Evolutionary conservation across 306 rosid species (phyloP).

Genomic region (Styphnolobium japonicum): DNA sequence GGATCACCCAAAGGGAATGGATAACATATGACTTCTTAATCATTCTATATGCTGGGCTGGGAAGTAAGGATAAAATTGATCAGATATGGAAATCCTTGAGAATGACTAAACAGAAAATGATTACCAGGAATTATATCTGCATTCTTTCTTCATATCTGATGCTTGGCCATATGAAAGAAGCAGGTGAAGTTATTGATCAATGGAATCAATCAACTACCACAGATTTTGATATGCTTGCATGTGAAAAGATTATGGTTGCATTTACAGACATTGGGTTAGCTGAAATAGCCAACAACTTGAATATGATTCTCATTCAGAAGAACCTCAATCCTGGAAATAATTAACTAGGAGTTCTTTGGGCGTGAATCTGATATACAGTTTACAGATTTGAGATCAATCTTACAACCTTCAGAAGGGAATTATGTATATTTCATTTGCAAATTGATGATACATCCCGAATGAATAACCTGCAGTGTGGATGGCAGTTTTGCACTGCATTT

Average conservation of each 20-base stretch:
- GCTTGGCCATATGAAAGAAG: conserved; percentile 68
- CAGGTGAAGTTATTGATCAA: conserved; percentile 68
- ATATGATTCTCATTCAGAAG: conserved; percentile 58
- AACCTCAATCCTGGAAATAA: conserved; percentile 35
- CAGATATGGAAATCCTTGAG: conserved; percentile 83
- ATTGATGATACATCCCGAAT: background rate
- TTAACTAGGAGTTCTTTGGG: conserved; percentile 11
- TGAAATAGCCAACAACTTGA: conserved; percentile 51
- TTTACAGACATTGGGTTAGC: conserved; percentile 55
- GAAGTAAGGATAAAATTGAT: conserved; percentile 68
- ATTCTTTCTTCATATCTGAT: conserved; percentile 76
- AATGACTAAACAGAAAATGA: conserved; percentile 83
- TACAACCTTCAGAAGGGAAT: conserved; percentile 12
- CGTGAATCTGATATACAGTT: background rate
- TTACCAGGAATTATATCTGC: conserved; percentile 71
- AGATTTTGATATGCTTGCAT: conserved; percentile 57
- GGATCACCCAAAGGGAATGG: conserved; percentile 77
- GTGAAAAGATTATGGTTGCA: conserved; percentile 56
- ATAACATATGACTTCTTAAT: conserved; percentile 87
- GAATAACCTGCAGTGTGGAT: conserved; percentile 13
- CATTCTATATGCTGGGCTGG: conserved; percentile 76
- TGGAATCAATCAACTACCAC: conserved; percentile 73
- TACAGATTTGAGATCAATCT: conserved; percentile 20
- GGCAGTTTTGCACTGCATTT: conserved; percentile 2
- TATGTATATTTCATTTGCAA: conserved; percentile 16